Conservation (phyloP, 768 basidiomycete species). For the Kwoniella newhampshirensis region DNA sequence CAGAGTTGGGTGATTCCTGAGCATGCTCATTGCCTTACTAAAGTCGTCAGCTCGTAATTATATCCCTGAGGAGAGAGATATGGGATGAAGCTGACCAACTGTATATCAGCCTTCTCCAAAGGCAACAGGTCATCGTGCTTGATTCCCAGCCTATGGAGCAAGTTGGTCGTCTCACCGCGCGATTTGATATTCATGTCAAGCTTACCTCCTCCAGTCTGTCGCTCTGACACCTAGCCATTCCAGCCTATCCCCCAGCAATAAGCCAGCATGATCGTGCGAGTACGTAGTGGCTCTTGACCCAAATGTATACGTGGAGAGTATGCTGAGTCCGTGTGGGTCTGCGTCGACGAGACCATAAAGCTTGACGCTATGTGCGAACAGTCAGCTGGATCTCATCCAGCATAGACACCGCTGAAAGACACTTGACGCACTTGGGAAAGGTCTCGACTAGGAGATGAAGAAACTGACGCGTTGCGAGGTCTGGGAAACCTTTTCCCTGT, state of each 20-base stretch:
- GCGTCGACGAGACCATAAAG: conserved; percentile 80
- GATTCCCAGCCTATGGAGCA: conserved; percentile 61
- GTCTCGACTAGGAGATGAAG: conserved; percentile 69
- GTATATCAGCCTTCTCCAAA: conserved; percentile 40
- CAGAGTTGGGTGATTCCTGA: conserved; percentile 20
- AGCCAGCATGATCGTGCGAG: conserved; percentile 61
- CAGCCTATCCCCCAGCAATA: conserved; percentile 66
- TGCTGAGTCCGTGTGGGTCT: conserved; percentile 90
- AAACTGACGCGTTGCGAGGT: conserved; percentile 83
- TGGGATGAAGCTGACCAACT: conserved; percentile 28
- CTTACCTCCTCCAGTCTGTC: conserved; percentile 67
- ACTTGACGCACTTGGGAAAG: conserved; percentile 62
- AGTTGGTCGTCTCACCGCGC: conserved; percentile 1
- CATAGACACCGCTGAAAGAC: too few relatives aligned
- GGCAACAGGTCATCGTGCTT: conserved; percentile 65
- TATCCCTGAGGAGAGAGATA: not conserved
- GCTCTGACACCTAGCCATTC: conserved; percentile 77
- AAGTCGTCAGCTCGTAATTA: not conserved
- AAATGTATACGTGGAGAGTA: conserved; percentile 79
- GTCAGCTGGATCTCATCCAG: too few relatives aligned
- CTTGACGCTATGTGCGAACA: conserved; percentile 67
- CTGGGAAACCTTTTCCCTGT: conserved; percentile 96
- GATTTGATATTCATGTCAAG: not conserved
- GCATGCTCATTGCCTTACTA: conserved; percentile 39
- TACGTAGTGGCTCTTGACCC: conserved; percentile 72